Percentiles rank a stretch among this genome's conserved stretches.
Evolutionary conservation across 331 rosid genomes (phyloP).

Genomic region (Dryas integrifolia): DNA sequence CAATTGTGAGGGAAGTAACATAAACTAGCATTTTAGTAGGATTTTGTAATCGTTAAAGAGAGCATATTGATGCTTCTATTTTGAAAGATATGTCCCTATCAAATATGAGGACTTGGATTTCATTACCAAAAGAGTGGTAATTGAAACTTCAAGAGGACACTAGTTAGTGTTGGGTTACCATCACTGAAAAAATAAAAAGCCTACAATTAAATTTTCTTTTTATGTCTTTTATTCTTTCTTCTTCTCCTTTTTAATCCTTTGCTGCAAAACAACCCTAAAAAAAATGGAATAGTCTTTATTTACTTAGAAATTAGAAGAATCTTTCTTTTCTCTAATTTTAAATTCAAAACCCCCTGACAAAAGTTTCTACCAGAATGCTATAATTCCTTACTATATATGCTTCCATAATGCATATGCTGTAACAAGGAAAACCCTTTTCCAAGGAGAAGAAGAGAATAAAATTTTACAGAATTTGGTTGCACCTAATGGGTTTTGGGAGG

Average conservation of each 20-base stretch:
- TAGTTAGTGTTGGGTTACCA: neutral
- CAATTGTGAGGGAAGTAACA: neutral
- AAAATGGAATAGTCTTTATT: neutral
- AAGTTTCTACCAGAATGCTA: constrained; percentile 16
- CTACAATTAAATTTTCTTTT: neutral
- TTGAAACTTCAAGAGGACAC: neutral
- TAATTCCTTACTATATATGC: constrained; percentile 11
- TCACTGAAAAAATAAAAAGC: neutral
- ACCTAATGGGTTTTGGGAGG: constrained; percentile 19
- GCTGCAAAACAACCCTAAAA: neutral
- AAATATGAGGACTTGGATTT: neutral
- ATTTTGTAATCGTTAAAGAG: neutral
- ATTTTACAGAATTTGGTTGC: constrained; percentile 12
- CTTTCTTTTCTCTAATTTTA: neutral
- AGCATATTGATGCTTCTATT: constrained; percentile 1
- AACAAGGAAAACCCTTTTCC: constrained; percentile 15
- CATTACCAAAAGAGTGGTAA: neutral
- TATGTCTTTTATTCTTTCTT: neutral
- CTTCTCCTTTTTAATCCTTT: neutral
- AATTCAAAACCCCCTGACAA: constrained; percentile 14
- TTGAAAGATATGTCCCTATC: neutral
- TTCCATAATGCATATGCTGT: constrained; percentile 13
- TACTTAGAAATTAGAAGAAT: neutral
- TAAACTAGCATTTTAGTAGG: neutral
- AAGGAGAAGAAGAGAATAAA: neutral